Conservation (phyloP, 176 grass and related monocot genomes). For the Ampelocalamus luodianensis region DNA sequence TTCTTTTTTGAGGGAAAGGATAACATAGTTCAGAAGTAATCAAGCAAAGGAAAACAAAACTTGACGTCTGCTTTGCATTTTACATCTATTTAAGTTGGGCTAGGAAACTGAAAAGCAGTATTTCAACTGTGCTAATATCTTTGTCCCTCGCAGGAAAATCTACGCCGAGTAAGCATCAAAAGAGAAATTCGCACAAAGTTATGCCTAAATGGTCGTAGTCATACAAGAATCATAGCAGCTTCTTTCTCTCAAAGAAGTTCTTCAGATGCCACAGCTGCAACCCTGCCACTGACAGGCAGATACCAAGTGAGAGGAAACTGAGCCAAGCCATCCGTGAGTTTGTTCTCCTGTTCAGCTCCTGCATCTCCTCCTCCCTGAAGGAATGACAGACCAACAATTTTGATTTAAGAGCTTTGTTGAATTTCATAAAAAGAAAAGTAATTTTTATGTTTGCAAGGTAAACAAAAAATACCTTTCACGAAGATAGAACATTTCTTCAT, state of each 20-base stretch:
- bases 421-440: neutral
- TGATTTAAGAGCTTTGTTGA: neutral
- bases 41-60: neutral
- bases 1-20: neutral
- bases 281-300: constrained; percentile 72
- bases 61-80: neutral
- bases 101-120: neutral
- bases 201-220: neutral
- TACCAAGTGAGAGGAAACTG: constrained; percentile 68
- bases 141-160: neutral
- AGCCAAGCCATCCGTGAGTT: constrained; percentile 76
- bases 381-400: neutral
- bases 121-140: constrained; percentile 18
- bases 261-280: constrained; percentile 84
- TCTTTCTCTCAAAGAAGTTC: constrained; percentile 87
- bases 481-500: constrained; percentile 77
- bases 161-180: neutral
- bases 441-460: neutral
- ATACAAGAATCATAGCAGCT: constrained; percentile 53
- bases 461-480: constrained; percentile 53
- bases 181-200: neutral
- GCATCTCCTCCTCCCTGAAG: constrained; percentile 87
- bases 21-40: neutral
- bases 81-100: constrained; percentile 10
- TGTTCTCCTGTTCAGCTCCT: constrained; percentile 77